Conservation (phyloP, 441 rosid species). For the Syzygium malaccense region DNA sequence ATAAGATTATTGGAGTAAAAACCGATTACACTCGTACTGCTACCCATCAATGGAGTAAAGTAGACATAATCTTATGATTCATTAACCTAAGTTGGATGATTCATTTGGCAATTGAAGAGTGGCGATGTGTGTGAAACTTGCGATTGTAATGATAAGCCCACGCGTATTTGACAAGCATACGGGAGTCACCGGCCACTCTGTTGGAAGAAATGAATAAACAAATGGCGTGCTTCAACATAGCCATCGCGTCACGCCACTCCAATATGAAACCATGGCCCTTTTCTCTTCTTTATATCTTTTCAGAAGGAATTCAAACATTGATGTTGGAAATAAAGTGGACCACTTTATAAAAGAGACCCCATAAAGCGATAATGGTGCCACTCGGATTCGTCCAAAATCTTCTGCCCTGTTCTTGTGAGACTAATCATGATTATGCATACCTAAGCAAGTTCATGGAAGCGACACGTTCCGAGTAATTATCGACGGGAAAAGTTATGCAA, state of each 20-base stretch:
- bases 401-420: neutral
- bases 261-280: neutral
- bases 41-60: neutral
- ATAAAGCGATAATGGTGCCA: neutral
- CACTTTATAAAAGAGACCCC: neutral
- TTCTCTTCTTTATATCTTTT: neutral
- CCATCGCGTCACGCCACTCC: neutral
- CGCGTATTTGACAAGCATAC: neutral
- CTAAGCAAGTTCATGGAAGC: neutral
- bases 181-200: too few relatives aligned
- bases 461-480: neutral
- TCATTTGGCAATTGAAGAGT: neutral
- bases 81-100: neutral
- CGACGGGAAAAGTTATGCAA: neutral
- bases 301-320: neutral
- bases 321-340: neutral
- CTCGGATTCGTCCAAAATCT: neutral
- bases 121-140: neutral
- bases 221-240: neutral
- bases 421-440: neutral
- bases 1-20: neutral
- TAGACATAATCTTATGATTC: neutral
- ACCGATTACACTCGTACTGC: fast-evolving
- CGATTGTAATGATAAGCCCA: neutral
- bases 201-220: neutral